These are phyloP conservation scores for Lumnitzera littorea DNA, from an alignment of 345 rosid genomes.

Conservation along the genomic window DNA sequence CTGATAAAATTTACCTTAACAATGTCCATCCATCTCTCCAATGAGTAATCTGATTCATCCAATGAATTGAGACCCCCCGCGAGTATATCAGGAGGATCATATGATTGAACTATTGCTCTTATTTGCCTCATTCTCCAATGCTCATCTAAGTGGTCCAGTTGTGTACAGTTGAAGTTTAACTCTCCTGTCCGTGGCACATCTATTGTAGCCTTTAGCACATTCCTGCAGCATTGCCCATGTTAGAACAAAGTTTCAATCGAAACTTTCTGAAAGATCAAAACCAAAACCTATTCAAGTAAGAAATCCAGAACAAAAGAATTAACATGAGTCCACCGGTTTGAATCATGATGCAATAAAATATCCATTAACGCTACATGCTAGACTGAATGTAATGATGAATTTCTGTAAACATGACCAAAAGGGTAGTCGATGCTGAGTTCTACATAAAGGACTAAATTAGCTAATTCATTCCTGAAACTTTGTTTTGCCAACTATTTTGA, in stretches of 20 bases:
- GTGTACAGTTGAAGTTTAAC: constrained; percentile 74
- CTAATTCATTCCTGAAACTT: background rate
- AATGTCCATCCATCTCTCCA: constrained; percentile 79
- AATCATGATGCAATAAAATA: too few species aligned
- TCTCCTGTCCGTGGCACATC: constrained; percentile 88
- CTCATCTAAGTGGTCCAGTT: constrained; percentile 86
- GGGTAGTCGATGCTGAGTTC: background rate
- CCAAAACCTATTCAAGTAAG: too few species aligned
- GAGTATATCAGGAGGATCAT: constrained; percentile 57
- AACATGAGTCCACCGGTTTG: too few species aligned
- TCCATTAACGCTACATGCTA: too few species aligned
- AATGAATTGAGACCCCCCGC: constrained; percentile 81
- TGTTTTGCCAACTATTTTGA: background rate
- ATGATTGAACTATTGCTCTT: constrained; percentile 51
- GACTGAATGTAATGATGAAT: too few species aligned
- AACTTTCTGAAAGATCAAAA: background rate
- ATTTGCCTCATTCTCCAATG: constrained; percentile 94
- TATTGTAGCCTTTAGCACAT: constrained; percentile 77
- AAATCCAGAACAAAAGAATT: too few species aligned
- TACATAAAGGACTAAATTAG: background rate
- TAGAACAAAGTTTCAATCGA: background rate
- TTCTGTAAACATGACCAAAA: too few species aligned
- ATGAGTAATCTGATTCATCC: constrained; percentile 70
- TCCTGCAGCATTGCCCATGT: constrained; percentile 30
- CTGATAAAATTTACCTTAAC: constrained; percentile 37